phyloP scores from a whole-genome alignment of 176 grass and related monocot species.

The Saccharum spontaneum region DNA sequence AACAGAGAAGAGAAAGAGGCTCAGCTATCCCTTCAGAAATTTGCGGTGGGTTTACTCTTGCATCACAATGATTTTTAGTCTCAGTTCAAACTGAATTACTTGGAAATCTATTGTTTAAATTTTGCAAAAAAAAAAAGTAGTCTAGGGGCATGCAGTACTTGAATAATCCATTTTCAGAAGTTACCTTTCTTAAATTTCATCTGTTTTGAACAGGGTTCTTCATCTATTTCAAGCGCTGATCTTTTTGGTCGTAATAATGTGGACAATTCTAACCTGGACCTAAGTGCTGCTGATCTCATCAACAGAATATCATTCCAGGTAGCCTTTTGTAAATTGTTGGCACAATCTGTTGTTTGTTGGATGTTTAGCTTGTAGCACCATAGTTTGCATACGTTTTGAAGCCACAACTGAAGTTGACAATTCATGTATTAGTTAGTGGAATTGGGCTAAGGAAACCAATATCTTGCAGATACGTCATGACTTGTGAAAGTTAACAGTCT shows the following conservation, averaged over 20 bases:
- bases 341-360: not conserved
- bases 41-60: conserved; percentile 42
- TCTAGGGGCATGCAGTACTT: not conserved
- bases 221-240: conserved; percentile 80
- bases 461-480: not conserved
- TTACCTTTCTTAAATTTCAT: not conserved
- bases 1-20: conserved; percentile 61
- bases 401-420: not conserved
- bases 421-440: not conserved
- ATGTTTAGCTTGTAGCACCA: not conserved
- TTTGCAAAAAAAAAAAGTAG: not conserved
- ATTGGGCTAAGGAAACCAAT: not conserved
- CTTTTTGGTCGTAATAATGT: conserved; percentile 56
- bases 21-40: conserved; percentile 73
- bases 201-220: conserved; percentile 50
- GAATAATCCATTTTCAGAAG: not conserved
- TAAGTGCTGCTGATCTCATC: conserved; percentile 71
- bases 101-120: not conserved
- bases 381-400: not conserved
- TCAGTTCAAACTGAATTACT: not conserved
- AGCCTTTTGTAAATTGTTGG: conserved; percentile 2
- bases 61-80: not conserved
- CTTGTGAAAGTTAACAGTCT: not conserved
- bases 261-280: conserved; percentile 49
- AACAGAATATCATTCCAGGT: conserved; percentile 90